Evolutionary conservation across 2,329 filamentous ascomycete genomes (phyloP).

Genomic region (Lasiodiplodia sp.): DNA sequence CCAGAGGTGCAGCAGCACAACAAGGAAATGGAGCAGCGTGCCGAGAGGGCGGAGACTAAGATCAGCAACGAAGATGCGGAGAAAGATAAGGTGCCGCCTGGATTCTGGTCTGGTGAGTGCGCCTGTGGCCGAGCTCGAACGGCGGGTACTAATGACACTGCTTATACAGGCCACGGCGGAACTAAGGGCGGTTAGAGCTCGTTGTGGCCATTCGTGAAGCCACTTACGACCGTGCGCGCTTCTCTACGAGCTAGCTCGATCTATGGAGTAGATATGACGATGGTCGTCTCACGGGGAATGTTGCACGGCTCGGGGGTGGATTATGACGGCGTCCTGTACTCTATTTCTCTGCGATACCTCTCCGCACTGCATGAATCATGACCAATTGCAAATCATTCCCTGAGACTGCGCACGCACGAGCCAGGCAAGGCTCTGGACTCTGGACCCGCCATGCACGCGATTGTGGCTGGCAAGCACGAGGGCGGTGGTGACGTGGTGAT

Average conservation of each 20-base stretch:
- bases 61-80: slow-evolving; percentile 45
- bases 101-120: slow-evolving; percentile 50
- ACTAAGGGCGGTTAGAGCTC: slow-evolving; percentile 35
- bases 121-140: too few relatives aligned
- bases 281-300: not conserved
- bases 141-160: slow-evolving; percentile 17
- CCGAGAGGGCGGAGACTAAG: slow-evolving; percentile 51
- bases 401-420: not conserved
- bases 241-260: not conserved
- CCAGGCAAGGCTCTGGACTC: not conserved
- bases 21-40: slow-evolving; percentile 51
- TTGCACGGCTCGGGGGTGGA: not conserved
- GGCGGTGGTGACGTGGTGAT: slow-evolving; percentile 23
- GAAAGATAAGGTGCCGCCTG: slow-evolving; percentile 50
- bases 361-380: slow-evolving; percentile 13
- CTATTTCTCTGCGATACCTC: slow-evolving; percentile 20
- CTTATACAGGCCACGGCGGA: slow-evolving; percentile 38
- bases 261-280: not conserved
- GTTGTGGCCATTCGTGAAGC: not conserved
- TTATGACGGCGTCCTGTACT: slow-evolving; percentile 17
- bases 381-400: not conserved
- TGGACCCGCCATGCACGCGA: not conserved
- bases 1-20: slow-evolving; percentile 53
- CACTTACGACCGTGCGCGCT: not conserved
- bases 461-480: slow-evolving; percentile 9